Conservation (phyloP, 768 basidiomycete species). For the Mycena belliarum region DNA sequence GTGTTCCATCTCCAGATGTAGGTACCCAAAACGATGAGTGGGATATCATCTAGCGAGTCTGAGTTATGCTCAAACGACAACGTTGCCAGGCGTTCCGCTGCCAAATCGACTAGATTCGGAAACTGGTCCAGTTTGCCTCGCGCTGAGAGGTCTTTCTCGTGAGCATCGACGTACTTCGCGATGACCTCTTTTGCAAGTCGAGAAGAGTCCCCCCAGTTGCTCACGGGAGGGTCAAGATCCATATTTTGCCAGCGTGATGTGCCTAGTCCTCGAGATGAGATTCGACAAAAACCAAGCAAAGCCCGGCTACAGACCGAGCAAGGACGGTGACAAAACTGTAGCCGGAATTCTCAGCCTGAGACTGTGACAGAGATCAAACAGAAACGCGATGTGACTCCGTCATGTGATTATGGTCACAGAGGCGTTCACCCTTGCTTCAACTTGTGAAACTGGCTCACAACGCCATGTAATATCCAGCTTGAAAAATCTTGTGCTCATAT, state of each 20-base stretch:
- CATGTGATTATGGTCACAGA: neutral
- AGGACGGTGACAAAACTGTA: too few species aligned
- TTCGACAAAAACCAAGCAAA: too few species aligned
- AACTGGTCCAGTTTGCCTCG: neutral
- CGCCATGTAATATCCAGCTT: too few species aligned
- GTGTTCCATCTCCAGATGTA: conserved; percentile 3
- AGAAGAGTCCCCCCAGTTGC: neutral
- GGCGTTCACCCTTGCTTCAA: too few species aligned
- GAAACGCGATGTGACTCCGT: neutral
- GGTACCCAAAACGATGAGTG: neutral
- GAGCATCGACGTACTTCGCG: neutral
- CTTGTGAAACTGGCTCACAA: too few species aligned
- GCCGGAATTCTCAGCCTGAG: too few species aligned
- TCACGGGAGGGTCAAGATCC: neutral
- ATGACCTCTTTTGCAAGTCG: neutral
- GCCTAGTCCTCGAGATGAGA: too few species aligned
- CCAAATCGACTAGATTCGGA: conserved; percentile 4
- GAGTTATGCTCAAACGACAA: neutral
- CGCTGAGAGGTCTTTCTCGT: neutral
- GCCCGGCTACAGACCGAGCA: too few species aligned
- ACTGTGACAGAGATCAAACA: too few species aligned
- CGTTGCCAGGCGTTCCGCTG: neutral
- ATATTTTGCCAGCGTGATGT: neutral
- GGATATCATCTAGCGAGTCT: conserved; percentile 5
- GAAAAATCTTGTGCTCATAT: too few species aligned